These are phyloP conservation scores for Lignosus rhinocerotis DNA, from an alignment of 1,284 basidiomycete genomes.

Conservation along the genomic window DNA sequence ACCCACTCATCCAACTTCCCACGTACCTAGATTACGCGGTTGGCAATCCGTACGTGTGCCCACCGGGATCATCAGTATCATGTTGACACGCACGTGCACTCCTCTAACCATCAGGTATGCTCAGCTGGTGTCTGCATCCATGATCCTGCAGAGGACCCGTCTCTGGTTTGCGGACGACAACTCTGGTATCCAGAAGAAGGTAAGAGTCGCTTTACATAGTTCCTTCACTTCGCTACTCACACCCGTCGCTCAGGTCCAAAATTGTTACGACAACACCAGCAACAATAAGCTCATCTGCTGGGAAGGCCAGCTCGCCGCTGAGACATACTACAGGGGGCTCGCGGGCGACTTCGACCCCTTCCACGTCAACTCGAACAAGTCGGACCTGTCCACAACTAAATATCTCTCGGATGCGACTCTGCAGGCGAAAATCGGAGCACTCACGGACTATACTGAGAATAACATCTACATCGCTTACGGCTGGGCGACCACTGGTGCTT, in stretches of 20 bases:
- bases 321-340: conserved; percentile 30
- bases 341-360: conserved; percentile 50
- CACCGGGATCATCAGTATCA: background rate
- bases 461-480: conserved; percentile 24
- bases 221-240: too few relatives aligned
- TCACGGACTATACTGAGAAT: conserved; percentile 47
- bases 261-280: conserved; percentile 4
- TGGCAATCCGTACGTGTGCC: background rate
- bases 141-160: background rate
- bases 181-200: conserved; percentile 1
- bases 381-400: conserved; percentile 47
- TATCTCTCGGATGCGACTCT: conserved; percentile 40
- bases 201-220: background rate
- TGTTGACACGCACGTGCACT: background rate
- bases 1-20: background rate
- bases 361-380: conserved; percentile 54
- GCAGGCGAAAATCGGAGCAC: conserved; percentile 46
- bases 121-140: background rate
- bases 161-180: conserved; percentile 6
- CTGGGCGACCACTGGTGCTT: conserved; percentile 58
- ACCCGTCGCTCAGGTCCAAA: background rate
- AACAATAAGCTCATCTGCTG: conserved; percentile 48
- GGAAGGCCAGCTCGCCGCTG: conserved; percentile 48
- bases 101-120: background rate
- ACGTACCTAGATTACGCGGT: background rate